phyloP scores from a whole-genome alignment of 75 land plant species.

The Ceratopteris richardii region DNA sequence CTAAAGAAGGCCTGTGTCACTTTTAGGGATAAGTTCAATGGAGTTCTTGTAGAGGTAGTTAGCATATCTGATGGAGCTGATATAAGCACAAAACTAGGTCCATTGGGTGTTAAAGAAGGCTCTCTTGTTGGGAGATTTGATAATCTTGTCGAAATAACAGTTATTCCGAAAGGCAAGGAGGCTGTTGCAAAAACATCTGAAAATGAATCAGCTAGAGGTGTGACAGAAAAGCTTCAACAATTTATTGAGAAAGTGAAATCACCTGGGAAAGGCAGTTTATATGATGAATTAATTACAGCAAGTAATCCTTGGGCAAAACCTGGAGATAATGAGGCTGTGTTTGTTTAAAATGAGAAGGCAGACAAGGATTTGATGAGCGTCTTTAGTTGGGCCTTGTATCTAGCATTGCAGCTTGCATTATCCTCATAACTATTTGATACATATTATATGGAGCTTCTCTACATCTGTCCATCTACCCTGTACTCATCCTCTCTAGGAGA shows the following conservation, averaged over 20 bases:
- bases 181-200: slow-evolving; percentile 14
- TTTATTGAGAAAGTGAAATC: slow-evolving; percentile 74
- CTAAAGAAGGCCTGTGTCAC: slow-evolving; percentile 46
- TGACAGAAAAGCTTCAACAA: slow-evolving; percentile 72
- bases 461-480: too few relatives aligned
- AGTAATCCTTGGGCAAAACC: too few relatives aligned
- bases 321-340: too few relatives aligned
- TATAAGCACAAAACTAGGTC: slow-evolving; percentile 90
- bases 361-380: too few relatives aligned
- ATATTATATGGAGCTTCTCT: too few relatives aligned
- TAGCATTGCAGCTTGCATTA: too few relatives aligned
- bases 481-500: too few relatives aligned
- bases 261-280: slow-evolving; percentile 56
- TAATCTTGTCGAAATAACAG: slow-evolving; percentile 78
- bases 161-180: slow-evolving; percentile 88
- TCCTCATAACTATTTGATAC: too few relatives aligned
- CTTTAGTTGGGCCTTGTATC: too few relatives aligned
- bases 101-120: slow-evolving; percentile 92
- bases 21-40: slow-evolving; percentile 81
- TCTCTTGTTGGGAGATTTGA: slow-evolving; percentile 96
- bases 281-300: slow-evolving; percentile 76
- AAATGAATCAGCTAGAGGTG: slow-evolving; percentile 41
- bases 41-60: slow-evolving; percentile 76
- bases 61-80: slow-evolving; percentile 94
- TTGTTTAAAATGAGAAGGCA: too few relatives aligned